Evolutionary conservation across 208 protist genomes (phyloP).

Genomic region (Trypanosoma cruzi): DNA sequence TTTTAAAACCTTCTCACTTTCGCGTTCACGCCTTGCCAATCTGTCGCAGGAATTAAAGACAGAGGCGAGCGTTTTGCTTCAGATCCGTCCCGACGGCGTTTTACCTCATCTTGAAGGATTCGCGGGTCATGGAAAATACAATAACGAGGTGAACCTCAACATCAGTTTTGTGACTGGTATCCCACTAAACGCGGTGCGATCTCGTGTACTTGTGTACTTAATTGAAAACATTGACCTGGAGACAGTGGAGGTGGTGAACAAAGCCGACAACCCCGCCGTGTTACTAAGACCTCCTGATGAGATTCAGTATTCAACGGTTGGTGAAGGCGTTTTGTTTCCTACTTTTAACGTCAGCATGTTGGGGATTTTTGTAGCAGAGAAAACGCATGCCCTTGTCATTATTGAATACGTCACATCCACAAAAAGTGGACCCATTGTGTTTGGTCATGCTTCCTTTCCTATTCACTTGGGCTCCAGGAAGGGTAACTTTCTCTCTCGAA

Average conservation of each 20-base stretch:
- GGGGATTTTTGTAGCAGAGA: constrained; percentile 11
- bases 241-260: constrained; percentile 32
- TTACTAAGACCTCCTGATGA: constrained; percentile 60
- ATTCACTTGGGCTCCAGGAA: constrained; percentile 40
- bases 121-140: constrained; percentile 32
- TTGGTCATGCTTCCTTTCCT: constrained; percentile 68
- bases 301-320: constrained; percentile 48
- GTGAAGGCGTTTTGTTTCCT: constrained; percentile 42
- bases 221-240: constrained; percentile 39
- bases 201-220: constrained; percentile 66
- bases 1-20: background rate
- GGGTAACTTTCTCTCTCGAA: constrained; percentile 69
- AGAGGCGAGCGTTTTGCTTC: constrained; percentile 10
- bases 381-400: constrained; percentile 56
- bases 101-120: background rate
- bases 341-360: constrained; percentile 38
- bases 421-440: constrained; percentile 31
- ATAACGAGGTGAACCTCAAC: constrained; percentile 37
- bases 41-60: background rate
- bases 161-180: constrained; percentile 51
- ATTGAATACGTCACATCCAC: constrained; percentile 59
- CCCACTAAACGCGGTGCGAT: constrained; percentile 53
- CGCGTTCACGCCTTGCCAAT: background rate
- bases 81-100: background rate
- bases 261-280: constrained; percentile 33